These are phyloP conservation scores for Physcia stellaris DNA, from an alignment of 495 filamentous ascomycete species.

Conservation along the genomic window DNA sequence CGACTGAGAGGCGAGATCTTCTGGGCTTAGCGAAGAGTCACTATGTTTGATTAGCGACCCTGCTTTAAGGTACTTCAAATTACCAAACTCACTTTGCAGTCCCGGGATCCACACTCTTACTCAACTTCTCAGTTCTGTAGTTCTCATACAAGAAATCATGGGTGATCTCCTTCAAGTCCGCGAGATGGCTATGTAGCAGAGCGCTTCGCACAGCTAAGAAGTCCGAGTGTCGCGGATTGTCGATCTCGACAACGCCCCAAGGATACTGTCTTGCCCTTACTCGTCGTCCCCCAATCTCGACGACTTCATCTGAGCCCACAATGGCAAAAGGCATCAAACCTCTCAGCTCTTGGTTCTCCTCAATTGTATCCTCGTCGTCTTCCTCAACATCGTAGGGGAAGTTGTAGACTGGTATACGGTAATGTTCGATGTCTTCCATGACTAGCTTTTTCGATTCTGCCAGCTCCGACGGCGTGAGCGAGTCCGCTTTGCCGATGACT, in stretches of 20 bases:
- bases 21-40: conserved; percentile 85
- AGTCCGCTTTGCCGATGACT: conserved; percentile 96
- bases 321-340: conserved; percentile 98
- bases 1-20: conserved; percentile 90
- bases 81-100: conserved; percentile 58
- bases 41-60: conserved; percentile 25
- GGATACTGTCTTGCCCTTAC: conserved; percentile 94
- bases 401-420: conserved; percentile 99
- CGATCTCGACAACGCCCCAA: conserved; percentile 97
- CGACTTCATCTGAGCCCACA: conserved; percentile 87
- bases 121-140: conserved; percentile 99
- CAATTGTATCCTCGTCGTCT: conserved; percentile 97
- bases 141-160: conserved; percentile 99
- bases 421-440: conserved; percentile 99
- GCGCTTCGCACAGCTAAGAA: conserved; percentile 96
- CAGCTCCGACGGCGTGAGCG: conserved; percentile 88
- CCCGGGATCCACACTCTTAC: conserved; percentile 94
- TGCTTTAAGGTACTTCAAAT: conserved; percentile 1
- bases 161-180: conserved; percentile 97
- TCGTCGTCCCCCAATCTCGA: conserved; percentile 85
- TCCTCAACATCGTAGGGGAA: conserved; percentile 99
- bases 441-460: conserved; percentile 98
- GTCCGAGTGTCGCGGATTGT: conserved; percentile 97
- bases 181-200: conserved; percentile 90
- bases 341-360: conserved; percentile 94